Evolutionary conservation across 495 filamentous ascomycete genomes (phyloP).

Genomic region (Friedmanniomyces endolithicus): DNA sequence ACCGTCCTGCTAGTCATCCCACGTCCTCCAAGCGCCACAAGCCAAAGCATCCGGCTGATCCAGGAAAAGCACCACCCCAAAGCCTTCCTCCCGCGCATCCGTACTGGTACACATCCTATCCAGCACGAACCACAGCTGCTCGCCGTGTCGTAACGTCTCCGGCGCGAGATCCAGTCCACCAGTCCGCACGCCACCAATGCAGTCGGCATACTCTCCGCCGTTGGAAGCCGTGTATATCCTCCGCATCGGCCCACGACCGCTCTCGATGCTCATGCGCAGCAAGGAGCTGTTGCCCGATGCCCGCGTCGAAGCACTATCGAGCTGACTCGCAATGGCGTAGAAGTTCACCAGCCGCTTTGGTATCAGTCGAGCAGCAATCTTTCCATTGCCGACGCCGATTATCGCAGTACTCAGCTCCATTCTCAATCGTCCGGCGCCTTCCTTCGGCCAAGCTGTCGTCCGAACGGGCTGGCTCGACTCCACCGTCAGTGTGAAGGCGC

Average conservation of each 20-base stretch:
- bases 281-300: constrained; percentile 39
- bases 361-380: constrained; percentile 23
- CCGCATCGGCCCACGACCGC: constrained; percentile 55
- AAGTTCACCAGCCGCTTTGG: constrained; percentile 22
- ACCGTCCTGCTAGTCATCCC: constrained; percentile 21
- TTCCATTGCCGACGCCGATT: constrained; percentile 19
- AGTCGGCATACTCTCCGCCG: constrained; percentile 56
- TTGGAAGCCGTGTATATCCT: constrained; percentile 42
- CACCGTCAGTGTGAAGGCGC: constrained; percentile 61
- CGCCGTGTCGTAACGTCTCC: constrained; percentile 31
- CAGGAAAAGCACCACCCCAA: constrained; percentile 26
- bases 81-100: constrained; percentile 23
- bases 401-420: constrained; percentile 18
- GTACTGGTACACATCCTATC: constrained; percentile 40
- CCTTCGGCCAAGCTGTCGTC: constrained; percentile 45
- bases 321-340: constrained; percentile 27
- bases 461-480: constrained; percentile 41
- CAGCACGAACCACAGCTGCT: constrained; percentile 66
- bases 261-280: constrained; percentile 51
- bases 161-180: constrained; percentile 60
- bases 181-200: constrained; percentile 53
- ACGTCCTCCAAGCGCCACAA: constrained; percentile 27
- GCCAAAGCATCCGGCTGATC: constrained; percentile 22
- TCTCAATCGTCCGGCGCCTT: constrained; percentile 53
- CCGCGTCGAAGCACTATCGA: constrained; percentile 12